Evolutionary conservation across 768 basidiomycete genomes (phyloP).

Genomic region (Suillus ampliporus): DNA sequence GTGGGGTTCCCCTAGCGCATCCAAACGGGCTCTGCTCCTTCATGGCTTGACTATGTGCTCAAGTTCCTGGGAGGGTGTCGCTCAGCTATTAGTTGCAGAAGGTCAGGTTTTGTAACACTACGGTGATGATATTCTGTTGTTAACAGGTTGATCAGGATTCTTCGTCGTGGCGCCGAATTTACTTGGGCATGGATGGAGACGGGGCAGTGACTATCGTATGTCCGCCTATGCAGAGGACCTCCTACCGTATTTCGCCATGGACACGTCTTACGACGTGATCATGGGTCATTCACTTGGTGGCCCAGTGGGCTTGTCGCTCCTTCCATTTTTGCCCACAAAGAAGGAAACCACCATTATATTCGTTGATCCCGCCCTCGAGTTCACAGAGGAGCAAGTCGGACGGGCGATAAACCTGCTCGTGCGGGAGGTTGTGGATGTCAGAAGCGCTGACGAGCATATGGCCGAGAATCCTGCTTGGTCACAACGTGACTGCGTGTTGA

Average conservation of each 20-base stretch:
- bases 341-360: slow-evolving; percentile 15
- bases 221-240: slow-evolving; percentile 17
- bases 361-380: slow-evolving; percentile 18
- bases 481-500: slow-evolving; percentile 12
- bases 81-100: slow-evolving; percentile 19
- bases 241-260: slow-evolving; percentile 16
- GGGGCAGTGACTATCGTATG: slow-evolving; percentile 16
- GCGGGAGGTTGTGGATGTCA: background rate
- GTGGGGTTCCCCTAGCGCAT: slow-evolving; percentile 24
- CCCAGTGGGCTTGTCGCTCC: slow-evolving; percentile 19
- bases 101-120: slow-evolving; percentile 10
- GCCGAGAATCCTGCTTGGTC: slow-evolving; percentile 26
- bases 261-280: slow-evolving; percentile 19
- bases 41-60: slow-evolving; percentile 26
- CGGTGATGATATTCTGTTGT: slow-evolving; percentile 1
- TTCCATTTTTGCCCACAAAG: slow-evolving; percentile 16
- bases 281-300: slow-evolving; percentile 25
- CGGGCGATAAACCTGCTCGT: background rate
- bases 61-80: slow-evolving; percentile 25
- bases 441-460: background rate
- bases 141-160: slow-evolving; percentile 15
- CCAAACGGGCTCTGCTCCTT: slow-evolving; percentile 22
- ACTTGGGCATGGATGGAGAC: slow-evolving; percentile 17
- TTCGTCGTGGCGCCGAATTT: slow-evolving; percentile 25
- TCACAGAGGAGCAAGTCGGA: background rate